Evolutionary conservation across 2,329 filamentous ascomycete species (phyloP), one percentile per base, ranked within the genome.

Genomic region (Hypoxylon sp.): DNA sequence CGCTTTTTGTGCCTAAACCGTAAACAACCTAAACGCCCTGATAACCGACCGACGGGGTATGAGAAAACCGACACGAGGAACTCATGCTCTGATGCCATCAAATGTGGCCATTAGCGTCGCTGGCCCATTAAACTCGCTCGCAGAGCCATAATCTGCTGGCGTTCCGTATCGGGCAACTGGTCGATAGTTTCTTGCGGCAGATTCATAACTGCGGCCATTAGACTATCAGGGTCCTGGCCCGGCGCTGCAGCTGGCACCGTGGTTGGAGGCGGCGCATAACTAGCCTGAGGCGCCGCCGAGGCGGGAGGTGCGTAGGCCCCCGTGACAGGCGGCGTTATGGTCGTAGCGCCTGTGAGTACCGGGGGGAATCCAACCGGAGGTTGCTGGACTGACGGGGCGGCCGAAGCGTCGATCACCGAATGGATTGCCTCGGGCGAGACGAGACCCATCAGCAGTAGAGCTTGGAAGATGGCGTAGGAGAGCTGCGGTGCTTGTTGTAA

Each of bases 381-480:
- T 10, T 76, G 78, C 28, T 75, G 69, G 30, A 73, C 74, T 8
- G 79, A 78, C 64, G 81, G 79, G 67, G 76, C 76, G 56, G 79
- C 76, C 30, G 75, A 76, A 4, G 82, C 79, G 73, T 96, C 91
- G 55, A 97, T 85, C 28, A 98, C 92, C 4, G 91, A 89, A 66
- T 90, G 87, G 56, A 98, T 89, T 2, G 93, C 89, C 71, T 89
- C 89, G 13, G 92, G 91, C 60, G 95, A 94, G 58, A 98, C 93
- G 8, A 98, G 88, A 47, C 93, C 93, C 87, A 98, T 95, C 37
- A 97, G 87, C 1, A 98, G 87, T 8, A 98, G 85, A 22, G 94
- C 91, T 79, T 98, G 94, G 80, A 98, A 98, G 69, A 98, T 91
- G 60, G 95, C 95, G 73, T 97, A 98, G 4, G 92, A 89, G 46